phyloP scores from a whole-genome alignment of 2,329 filamentous ascomycete species.

The Dactylellina parvicollis region DNA sequence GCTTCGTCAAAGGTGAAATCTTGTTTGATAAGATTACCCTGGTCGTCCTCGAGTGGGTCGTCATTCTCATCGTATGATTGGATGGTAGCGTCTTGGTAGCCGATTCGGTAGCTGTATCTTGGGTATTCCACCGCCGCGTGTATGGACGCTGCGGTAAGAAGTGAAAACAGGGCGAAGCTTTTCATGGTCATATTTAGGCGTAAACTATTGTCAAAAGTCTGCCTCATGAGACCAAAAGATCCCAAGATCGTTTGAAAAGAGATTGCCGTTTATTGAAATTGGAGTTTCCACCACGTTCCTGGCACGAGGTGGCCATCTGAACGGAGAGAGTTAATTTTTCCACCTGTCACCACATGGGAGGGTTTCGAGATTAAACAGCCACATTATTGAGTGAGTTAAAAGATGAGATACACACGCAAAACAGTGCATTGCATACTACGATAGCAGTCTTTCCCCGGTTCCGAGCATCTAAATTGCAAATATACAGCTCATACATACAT shows the following conservation, averaged over 20 bases:
- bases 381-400: too few species aligned
- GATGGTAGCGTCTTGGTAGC: slow-evolving; percentile 9
- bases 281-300: not conserved
- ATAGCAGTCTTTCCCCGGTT: too few species aligned
- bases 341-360: too few species aligned
- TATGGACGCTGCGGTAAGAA: not conserved
- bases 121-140: slow-evolving; percentile 5
- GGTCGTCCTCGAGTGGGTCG: not conserved
- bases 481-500: too few species aligned
- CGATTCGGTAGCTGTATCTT: slow-evolving; percentile 18
- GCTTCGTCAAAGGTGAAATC: not conserved
- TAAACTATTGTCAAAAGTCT: not conserved
- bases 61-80: slow-evolving; percentile 11
- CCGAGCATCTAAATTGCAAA: too few species aligned
- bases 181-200: slow-evolving; percentile 15
- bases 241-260: not conserved
- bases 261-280: not conserved
- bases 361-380: too few species aligned
- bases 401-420: too few species aligned
- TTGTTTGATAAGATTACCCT: not conserved
- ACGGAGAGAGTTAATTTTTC: not conserved
- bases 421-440: too few species aligned
- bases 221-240: not conserved
- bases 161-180: not conserved
- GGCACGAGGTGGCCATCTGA: not conserved